A percentile compares a stretch with the other conserved stretches of the same genome.
Conservation (phyloP, 768 basidiomycete species). For the Xerocomus potaroensis region DNA sequence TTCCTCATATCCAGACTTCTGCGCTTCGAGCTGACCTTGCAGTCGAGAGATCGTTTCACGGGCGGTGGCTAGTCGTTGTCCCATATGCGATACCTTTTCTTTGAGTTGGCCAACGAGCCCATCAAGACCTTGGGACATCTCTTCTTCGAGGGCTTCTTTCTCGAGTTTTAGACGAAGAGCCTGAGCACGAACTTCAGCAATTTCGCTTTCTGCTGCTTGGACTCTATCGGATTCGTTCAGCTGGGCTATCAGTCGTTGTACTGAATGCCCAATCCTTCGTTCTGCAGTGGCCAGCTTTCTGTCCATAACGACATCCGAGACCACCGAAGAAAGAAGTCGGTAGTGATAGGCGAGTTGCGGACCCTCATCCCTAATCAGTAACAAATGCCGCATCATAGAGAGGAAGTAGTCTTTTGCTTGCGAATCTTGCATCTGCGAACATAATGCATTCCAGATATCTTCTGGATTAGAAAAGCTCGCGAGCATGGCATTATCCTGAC, state of each 20-base stretch:
- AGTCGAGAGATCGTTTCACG: slow-evolving; percentile 74
- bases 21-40: slow-evolving; percentile 71
- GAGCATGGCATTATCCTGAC: slow-evolving; percentile 72
- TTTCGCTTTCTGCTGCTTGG: slow-evolving; percentile 75
- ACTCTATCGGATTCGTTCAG: slow-evolving; percentile 88
- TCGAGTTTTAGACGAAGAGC: slow-evolving; percentile 68
- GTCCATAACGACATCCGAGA: slow-evolving; percentile 90
- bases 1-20: slow-evolving; percentile 79
- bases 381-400: slow-evolving; percentile 90
- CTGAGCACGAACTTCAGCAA: slow-evolving; percentile 59
- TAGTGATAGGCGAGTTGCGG: slow-evolving; percentile 83
- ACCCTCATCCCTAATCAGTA: slow-evolving; percentile 87
- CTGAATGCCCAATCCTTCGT: slow-evolving; percentile 81
- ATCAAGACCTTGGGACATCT: slow-evolving; percentile 74
- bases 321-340: slow-evolving; percentile 84
- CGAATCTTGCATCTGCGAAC: slow-evolving; percentile 69
- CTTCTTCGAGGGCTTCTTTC: slow-evolving; percentile 78
- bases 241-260: slow-evolving; percentile 81
- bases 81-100: slow-evolving; percentile 58
- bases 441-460: slow-evolving; percentile 84
- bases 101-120: slow-evolving; percentile 85
- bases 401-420: slow-evolving; percentile 82
- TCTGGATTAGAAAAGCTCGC: slow-evolving; percentile 74
- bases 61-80: slow-evolving; percentile 75
- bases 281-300: slow-evolving; percentile 84